Evolutionary conservation across 2,329 filamentous ascomycete species (phyloP).

Genomic region (Fusarium chlamydosporum): DNA sequence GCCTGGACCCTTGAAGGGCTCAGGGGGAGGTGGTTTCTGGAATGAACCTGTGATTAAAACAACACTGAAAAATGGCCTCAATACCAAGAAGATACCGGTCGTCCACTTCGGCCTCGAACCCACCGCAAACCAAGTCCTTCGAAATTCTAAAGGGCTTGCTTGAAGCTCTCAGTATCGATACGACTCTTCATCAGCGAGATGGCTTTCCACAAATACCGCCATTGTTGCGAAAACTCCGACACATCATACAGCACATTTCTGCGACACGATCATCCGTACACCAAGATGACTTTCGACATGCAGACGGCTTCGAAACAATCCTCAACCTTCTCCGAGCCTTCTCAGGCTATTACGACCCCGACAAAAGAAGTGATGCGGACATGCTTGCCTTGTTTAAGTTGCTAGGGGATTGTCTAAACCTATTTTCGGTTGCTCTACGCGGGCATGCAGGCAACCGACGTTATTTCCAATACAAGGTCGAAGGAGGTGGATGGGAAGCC

Average conservation of each 20-base stretch:
- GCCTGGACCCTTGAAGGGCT: conserved; percentile 58
- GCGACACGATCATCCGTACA: conserved; percentile 63
- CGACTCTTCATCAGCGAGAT: conserved; percentile 53
- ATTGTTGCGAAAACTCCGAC: conserved; percentile 70
- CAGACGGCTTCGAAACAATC: conserved; percentile 82
- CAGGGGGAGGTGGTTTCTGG: conserved; percentile 51
- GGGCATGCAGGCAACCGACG: conserved; percentile 88
- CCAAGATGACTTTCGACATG: conserved; percentile 87
- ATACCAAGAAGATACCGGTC: conserved; percentile 72
- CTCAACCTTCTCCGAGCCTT: conserved; percentile 78
- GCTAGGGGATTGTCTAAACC: conserved; percentile 77
- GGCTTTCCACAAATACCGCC: conserved; percentile 65
- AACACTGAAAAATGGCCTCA: conserved; percentile 63
- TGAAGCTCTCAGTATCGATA: conserved; percentile 59
- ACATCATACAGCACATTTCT: conserved; percentile 74
- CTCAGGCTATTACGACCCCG: conserved; percentile 81
- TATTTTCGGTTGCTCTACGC: conserved; percentile 81
- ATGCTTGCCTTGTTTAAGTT: conserved; percentile 76
- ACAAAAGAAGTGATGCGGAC: conserved; percentile 71
- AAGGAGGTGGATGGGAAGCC: conserved; percentile 82
- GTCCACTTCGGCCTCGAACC: conserved; percentile 72
- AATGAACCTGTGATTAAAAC: conserved; percentile 44
- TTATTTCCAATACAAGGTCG: conserved; percentile 84
- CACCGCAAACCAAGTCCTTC: conserved; percentile 71
- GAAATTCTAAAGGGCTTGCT: conserved; percentile 71